Evolutionary conservation across 2,329 filamentous ascomycete genomes (phyloP), one percentile per base, ranked within the genome.

Genomic region (Ramularia collo-cygni): DNA sequence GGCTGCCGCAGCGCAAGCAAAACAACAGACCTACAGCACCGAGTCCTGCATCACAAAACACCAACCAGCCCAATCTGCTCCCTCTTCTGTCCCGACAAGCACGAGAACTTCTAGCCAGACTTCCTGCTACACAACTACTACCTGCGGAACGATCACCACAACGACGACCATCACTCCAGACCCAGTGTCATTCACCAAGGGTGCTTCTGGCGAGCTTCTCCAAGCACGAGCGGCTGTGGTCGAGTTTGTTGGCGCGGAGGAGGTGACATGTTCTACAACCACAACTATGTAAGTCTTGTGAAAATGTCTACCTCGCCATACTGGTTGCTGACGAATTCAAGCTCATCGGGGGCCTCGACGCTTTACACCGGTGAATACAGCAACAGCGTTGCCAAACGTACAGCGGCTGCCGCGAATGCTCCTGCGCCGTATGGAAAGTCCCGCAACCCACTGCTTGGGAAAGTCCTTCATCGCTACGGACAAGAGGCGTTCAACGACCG

Each of bases 351-450:
- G 13, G 47, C 44, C 16, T 38, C 50, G 8, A 56, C 51, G 16
- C 42, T 51, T 10, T 56, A 52, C 42, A 56, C 53, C 2, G 52
- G 50, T 19, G 39, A 35, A 19, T 54, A 53, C 47, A 51, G 43
- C 28, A 43, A 36, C 30, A 46, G 39, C 18, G 24, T 47, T 9
- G 47, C 50, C 12, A 53, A 50, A 40, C 50, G 50, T 3, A 53
- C 53, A 8, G 44, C 47, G 28, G 42, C 33, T n/a, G 43, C 50
- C 7, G 28, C 47, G 7, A 46, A 47, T 13, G 28, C 32, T 18
- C 39, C 35, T 33, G 30, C 44, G 4, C 35, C 35, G 14, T 31
- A 26, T 16, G 16, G 35, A 28, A 43, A 28, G n/a, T 36, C 38
- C 13, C 35, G 29, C 18, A 33, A 33, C 6, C 31, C 19, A 8